Evolutionary conservation across 352 stramenopile genomes (phyloP).

Genomic region (Phytophthora pinifolia): DNA sequence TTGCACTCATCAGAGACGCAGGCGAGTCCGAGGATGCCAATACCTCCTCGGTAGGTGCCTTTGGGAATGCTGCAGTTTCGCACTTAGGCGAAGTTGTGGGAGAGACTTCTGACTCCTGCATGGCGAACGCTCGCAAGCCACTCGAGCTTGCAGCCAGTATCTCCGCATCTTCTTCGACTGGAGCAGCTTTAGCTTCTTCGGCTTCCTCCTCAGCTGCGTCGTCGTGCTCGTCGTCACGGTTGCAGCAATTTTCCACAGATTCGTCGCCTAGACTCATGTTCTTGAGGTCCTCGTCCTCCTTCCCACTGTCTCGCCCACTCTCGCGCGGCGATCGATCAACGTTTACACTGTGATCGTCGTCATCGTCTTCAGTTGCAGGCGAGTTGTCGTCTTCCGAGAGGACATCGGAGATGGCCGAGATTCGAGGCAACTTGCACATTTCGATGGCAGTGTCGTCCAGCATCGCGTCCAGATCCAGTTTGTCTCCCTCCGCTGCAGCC

Average conservation of each 20-base stretch:
- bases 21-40: background rate
- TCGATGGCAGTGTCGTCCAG: slow-evolving; percentile 26
- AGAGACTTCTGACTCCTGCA: background rate
- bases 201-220: background rate
- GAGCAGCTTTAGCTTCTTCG: background rate
- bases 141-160: background rate
- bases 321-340: background rate
- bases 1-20: slow-evolving; percentile 11
- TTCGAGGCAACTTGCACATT: slow-evolving; percentile 21
- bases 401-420: slow-evolving; percentile 24
- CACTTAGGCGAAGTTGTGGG: background rate
- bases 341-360: background rate
- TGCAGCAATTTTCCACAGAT: background rate
- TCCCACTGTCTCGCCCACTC: background rate
- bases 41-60: background rate
- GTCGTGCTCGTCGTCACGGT: slow-evolving; percentile 1
- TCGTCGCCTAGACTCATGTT: slow-evolving; percentile 15
- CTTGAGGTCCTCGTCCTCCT: slow-evolving; percentile 12
- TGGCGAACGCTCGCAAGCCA: slow-evolving; percentile 1
- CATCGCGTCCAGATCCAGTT: slow-evolving; percentile 25
- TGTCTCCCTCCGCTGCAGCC: background rate
- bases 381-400: slow-evolving; percentile 35
- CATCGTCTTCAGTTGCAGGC: slow-evolving; percentile 13
- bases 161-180: background rate
- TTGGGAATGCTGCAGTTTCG: background rate